These are phyloP conservation scores for Astrothelium macrocarpum DNA, from an alignment of 495 filamentous ascomycete species.

Conservation along the genomic window DNA sequence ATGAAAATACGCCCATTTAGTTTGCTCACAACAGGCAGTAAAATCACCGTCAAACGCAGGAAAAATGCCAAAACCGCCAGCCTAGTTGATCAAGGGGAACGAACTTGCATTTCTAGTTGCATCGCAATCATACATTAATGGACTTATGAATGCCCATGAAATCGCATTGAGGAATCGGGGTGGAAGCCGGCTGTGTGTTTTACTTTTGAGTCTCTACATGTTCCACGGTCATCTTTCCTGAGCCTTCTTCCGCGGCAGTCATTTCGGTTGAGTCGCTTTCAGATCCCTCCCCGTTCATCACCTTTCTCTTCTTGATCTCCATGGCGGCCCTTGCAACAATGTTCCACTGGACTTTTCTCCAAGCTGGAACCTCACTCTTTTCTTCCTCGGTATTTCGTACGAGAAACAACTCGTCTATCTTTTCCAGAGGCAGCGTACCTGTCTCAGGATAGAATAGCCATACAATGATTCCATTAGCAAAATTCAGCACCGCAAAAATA, in stretches of 20 bases:
- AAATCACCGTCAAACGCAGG: too few species aligned
- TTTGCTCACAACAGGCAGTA: too few species aligned
- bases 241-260: neutral
- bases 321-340: neutral
- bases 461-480: neutral
- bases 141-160: too few species aligned
- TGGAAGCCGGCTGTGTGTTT: too few species aligned
- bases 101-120: too few species aligned
- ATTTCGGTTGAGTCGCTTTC: neutral
- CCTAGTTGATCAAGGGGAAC: too few species aligned
- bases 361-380: neutral
- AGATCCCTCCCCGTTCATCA: neutral
- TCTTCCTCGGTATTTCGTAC: neutral
- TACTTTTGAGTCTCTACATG: neutral
- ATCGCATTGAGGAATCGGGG: too few species aligned
- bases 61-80: too few species aligned
- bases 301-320: neutral
- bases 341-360: neutral
- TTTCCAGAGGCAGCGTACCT: neutral
- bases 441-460: neutral
- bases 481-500: conserved; percentile 21
- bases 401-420: neutral
- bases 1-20: too few species aligned
- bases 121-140: too few species aligned
- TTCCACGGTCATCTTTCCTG: neutral